Evolutionary conservation across 768 basidiomycete genomes (phyloP), one percentile per base, ranked within the genome.

Genomic region (Russula brevipes): DNA sequence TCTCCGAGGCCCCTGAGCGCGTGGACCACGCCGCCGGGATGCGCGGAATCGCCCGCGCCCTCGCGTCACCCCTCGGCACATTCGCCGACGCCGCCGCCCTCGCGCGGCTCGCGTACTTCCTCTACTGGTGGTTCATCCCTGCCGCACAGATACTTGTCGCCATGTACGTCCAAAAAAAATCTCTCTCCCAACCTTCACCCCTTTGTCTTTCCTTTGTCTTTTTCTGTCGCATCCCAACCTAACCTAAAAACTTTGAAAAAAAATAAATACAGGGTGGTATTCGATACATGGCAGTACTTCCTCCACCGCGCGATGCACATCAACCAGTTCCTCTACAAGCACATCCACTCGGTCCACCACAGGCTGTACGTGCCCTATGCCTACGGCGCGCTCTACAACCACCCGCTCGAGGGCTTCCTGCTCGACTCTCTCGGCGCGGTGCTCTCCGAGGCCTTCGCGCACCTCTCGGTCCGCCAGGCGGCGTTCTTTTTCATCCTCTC

Each of bases 261-360:
- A 24, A 24, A 24, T 24, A 24, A 24, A 24, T 24, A 24, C 30
- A 96, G 97, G 79, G 91, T 97, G 74, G 71, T 94, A 62, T 87
- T 98, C 69, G 97, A 99, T 77, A 94, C 94, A 38, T 98, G 94
- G 94, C 95, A 99, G 74, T 99, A 98, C 76, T 94, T 95, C 76
- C 79, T 93, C 19, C 97, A 99, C 72, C 92, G 96, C 44, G 75
- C 78, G 47, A 92, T 97, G 88, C 97, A 98, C 76, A 76, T 83
- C 69, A 92, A 91, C 79, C 89, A 86, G 68, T 98, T 83, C 75
- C 80, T 98, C 38, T 99, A 96, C 78, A 89, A 85, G 67, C 85
- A 91, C 57, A 80, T 98, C 66, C 97, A 99, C 74, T 93, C 92
- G 0, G 87, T 88, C 75, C 97, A 99, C 74, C 97, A 99, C 73